Conservation (phyloP, 495 filamentous ascomycete genomes). For the Letharia columbiana region DNA sequence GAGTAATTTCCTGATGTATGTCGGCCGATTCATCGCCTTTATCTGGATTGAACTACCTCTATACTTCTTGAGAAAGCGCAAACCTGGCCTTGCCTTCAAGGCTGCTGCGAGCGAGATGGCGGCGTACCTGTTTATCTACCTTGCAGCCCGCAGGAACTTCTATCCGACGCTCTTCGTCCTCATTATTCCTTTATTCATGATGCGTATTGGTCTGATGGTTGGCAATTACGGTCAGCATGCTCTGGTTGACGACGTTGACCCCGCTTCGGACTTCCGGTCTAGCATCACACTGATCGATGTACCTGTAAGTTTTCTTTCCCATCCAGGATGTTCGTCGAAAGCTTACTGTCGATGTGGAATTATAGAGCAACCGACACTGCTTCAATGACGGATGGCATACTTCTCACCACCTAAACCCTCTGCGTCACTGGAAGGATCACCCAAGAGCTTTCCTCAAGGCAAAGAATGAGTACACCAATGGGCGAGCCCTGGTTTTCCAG, state of each 20-base stretch:
- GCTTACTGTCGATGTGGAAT: slow-evolving; percentile 7
- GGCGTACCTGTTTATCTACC: slow-evolving; percentile 42
- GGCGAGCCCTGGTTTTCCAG: slow-evolving; percentile 58
- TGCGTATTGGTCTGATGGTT: slow-evolving; percentile 60
- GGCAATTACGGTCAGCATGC: slow-evolving; percentile 74
- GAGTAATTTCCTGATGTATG: slow-evolving; percentile 55
- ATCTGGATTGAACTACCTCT: slow-evolving; percentile 66
- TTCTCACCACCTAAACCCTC: slow-evolving; percentile 66
- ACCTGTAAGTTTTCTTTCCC: slow-evolving; percentile 40
- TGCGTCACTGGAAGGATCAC: slow-evolving; percentile 66
- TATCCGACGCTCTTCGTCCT: slow-evolving; percentile 51
- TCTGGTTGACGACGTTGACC: slow-evolving; percentile 59
- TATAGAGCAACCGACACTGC: slow-evolving; percentile 59
- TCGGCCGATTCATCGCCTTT: slow-evolving; percentile 62
- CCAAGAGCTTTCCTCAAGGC: slow-evolving; percentile 56
- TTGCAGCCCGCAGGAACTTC: slow-evolving; percentile 40
- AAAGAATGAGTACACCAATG: slow-evolving; percentile 49
- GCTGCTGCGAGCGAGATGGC: slow-evolving; percentile 48
- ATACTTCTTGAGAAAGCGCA: slow-evolving; percentile 57
- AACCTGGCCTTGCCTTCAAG: slow-evolving; percentile 42
- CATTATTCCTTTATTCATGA: slow-evolving; percentile 48
- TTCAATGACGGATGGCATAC: slow-evolving; percentile 76
- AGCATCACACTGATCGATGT: slow-evolving; percentile 69
- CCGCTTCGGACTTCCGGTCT: slow-evolving; percentile 59
- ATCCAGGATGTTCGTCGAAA: slow-evolving; percentile 1